phyloP scores from a whole-genome alignment of 768 basidiomycete genomes.

The Phylloporus arenicola region DNA sequence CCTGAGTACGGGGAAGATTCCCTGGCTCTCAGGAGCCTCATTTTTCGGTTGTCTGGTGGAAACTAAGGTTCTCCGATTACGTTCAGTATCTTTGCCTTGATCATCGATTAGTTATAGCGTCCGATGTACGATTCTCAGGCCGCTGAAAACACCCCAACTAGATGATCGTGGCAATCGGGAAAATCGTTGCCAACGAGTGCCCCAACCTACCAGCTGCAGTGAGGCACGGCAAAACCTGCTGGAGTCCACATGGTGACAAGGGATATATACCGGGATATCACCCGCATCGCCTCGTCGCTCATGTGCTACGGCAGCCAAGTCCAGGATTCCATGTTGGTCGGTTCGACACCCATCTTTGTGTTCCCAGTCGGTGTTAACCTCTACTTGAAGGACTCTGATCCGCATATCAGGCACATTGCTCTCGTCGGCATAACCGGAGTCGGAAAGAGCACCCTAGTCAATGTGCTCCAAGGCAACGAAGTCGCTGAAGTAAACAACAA shows the following conservation, averaged over 20 bases:
- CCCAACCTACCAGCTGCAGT: background rate
- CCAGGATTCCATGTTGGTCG: conserved; percentile 14
- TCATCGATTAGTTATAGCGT: background rate
- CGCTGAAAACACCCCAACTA: background rate
- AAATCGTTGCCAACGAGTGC: background rate
- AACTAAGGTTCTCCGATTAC: background rate
- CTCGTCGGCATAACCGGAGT: conserved; percentile 21
- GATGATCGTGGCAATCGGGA: background rate
- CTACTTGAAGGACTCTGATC: background rate
- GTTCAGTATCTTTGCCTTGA: background rate
- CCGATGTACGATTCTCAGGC: background rate
- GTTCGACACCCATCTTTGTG: background rate
- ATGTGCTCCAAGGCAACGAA: conserved; percentile 16
- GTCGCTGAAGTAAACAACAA: conserved; percentile 13
- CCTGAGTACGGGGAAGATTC: conserved; percentile 18
- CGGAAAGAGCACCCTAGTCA: conserved; percentile 26
- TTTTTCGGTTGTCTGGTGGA: conserved; percentile 13
- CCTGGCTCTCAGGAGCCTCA: conserved; percentile 11
- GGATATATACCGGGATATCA: background rate
- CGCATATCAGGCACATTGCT: conserved; percentile 12
- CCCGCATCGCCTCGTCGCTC: background rate
- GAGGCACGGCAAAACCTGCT: conserved; percentile 11
- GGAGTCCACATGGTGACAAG: conserved; percentile 12
- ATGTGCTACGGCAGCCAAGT: background rate
- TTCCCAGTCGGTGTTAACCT: background rate